Conservation (phyloP, 2,329 filamentous ascomycete genomes). For the Zymoseptoria brevis region DNA sequence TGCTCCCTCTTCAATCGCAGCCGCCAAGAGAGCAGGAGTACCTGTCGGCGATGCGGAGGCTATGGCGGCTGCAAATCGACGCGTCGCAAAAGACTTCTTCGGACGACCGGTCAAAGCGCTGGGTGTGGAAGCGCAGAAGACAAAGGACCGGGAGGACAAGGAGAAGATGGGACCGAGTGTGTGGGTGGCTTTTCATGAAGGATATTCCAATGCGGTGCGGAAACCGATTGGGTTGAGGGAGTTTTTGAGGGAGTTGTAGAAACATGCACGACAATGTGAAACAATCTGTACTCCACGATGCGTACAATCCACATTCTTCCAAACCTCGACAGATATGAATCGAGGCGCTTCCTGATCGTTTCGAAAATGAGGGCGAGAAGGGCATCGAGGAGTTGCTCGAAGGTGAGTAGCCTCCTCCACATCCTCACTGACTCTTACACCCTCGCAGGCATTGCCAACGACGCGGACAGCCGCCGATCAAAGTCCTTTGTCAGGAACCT, state of each 20-base stretch:
- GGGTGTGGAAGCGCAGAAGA: slow-evolving; percentile 33
- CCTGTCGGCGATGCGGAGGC: slow-evolving; percentile 15
- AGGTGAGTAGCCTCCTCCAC: too few relatives aligned
- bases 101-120: slow-evolving; percentile 58
- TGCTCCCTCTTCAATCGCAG: slow-evolving; percentile 3
- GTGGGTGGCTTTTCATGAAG: slow-evolving; percentile 86
- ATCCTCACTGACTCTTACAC: too few relatives aligned
- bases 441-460: too few relatives aligned
- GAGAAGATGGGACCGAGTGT: slow-evolving; percentile 51
- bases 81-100: slow-evolving; percentile 74
- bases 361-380: too few relatives aligned
- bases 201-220: slow-evolving; percentile 82
- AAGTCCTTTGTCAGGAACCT: too few relatives aligned
- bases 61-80: slow-evolving; percentile 25
- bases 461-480: too few relatives aligned
- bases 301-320: too few relatives aligned
- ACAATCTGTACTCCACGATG: too few relatives aligned
- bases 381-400: too few relatives aligned
- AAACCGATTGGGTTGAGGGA: slow-evolving; percentile 79
- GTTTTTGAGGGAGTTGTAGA: slow-evolving; percentile 56
- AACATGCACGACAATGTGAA: too few relatives aligned
- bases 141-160: slow-evolving; percentile 32
- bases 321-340: too few relatives aligned
- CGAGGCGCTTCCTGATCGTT: too few relatives aligned
- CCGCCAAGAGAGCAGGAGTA: slow-evolving; percentile 4